A percentile compares a stretch with the other conserved stretches of the same genome.
phyloP scores from a whole-genome alignment of 441 rosid species.

The Theobroma grandiflorum region DNA sequence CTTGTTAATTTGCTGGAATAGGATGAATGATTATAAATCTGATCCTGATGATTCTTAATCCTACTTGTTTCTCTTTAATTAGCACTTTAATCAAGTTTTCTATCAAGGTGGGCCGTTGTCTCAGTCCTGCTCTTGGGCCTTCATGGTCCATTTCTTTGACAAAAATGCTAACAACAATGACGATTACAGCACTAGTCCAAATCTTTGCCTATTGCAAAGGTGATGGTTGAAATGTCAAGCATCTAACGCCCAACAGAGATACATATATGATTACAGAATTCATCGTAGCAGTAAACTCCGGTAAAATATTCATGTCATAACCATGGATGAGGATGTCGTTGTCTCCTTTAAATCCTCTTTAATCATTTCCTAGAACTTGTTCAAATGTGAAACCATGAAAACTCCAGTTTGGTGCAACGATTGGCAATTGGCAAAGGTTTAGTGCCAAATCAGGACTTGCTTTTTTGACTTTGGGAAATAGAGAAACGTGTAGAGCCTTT shows the following conservation, averaged over 20 bases:
- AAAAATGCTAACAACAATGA: not conserved
- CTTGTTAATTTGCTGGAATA: not conserved
- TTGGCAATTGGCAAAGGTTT: not conserved
- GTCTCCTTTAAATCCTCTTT: not conserved
- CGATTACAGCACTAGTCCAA: not conserved
- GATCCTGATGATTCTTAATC: not conserved
- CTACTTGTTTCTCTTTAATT: not conserved
- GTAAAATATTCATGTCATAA: not conserved
- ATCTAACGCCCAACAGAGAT: not conserved
- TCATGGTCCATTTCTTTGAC: not conserved
- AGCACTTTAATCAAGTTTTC: not conserved
- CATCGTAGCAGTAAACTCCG: not conserved
- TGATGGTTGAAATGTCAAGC: not conserved
- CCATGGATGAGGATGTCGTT: not conserved
- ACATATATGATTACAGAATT: not conserved
- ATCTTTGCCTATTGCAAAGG: not conserved
- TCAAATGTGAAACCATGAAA: constrained; percentile 30
- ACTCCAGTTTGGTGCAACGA: not conserved
- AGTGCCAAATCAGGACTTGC: not conserved
- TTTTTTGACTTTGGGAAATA: constrained; percentile 28
- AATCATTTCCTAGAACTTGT: not conserved
- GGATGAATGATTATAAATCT: not conserved
- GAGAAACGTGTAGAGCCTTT: not conserved
- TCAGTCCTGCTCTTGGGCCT: not conserved
- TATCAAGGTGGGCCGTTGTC: not conserved